Evolutionary conservation across 768 basidiomycete species (phyloP), one percentile per base, ranked within the genome.

Genomic region (Collybia sordida): DNA sequence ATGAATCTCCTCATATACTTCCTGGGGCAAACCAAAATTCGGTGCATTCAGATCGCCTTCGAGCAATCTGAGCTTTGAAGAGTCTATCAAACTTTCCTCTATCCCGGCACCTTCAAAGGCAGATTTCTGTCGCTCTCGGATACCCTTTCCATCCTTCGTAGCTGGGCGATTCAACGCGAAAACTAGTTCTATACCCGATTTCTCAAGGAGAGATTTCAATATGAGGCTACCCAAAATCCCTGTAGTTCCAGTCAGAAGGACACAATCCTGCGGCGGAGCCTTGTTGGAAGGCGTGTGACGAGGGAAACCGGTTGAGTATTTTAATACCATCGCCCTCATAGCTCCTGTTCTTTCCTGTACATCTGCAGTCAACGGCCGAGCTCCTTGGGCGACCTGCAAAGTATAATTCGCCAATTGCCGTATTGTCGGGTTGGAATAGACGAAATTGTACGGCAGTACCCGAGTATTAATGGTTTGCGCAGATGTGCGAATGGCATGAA

Each of bases 181-280:
- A 6, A 73, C 55, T 21, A 50, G 59, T 24, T 58, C 48, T 1
- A 69, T 63, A 1, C 19, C 27, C 0, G 52, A 36, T 3, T 62
- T 53, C 15, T 55, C 36, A 21, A 71, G 51, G 11, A 73, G 59
- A 3, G 47, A 48, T 0, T 63, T 59, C 24, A 76, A 56, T 14
- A 72, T 43, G 42, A 69, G 65, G 1, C 71, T 67, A 14, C 75
- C 74, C 1, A 77, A 62, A 8, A 65, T 67, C 7, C 74, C 75
- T 4, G 75, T 77, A 1, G 73, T 70, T 12, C 75, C 74, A 3
- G 75, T 77, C 27, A 77, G 52, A 1, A 75, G 62, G 4, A 72
- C 63, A 5, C 64, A 58, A 4, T 58, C 42, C 1, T 45, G 49
- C 1, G 36, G 47, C 11, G 42, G 34, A 0, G 11, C 19, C 1